Base-by-base conservation (phyloP, 768 basidiomycete species). In the Trametes maxima region DNA sequence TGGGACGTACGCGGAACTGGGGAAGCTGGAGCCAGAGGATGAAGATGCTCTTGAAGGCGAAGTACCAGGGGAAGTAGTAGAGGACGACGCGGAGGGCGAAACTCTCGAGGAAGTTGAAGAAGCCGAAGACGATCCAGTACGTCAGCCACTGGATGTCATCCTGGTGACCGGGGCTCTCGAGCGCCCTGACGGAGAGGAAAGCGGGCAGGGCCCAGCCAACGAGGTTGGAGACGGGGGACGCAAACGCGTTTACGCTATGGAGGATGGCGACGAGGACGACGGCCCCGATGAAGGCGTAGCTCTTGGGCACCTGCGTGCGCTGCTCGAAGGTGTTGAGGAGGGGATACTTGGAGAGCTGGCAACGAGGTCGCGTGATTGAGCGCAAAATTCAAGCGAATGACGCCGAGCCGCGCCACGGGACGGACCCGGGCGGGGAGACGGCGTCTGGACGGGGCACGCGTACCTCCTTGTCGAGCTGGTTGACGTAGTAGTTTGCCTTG, bases 131-230 rank as follows among this genome's bases (percentile, higher is more conserved):
- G 71, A 92, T 83, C 96, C 96, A 98, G 82, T 98, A 98, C 2
- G 95, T 96, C 71, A 98, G 82, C 95, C 95, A 98, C 77, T 97
- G 95, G 69, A 90, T 81, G 76, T 96, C 92, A 67, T 96, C 94
- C 67, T 88, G 82, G 60, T 87, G 80, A 2, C 84, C 81, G n/a
- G 93, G 92, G 5, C 83, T 76, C 76, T 98, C 96, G 72, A 99
- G 85, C 28, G 97, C 95, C 77, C 90, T 90, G 80, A 98, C 86
- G 53, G 95, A 97, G 74, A 97, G 85, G 75, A 94, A 98, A 5
- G 95, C 94, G 28, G 97, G 97, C 69, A 98, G 82, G 35, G 79
- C 92, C 89, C 91, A 98, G 53, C 95, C 97, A 70, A 99, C 85
- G 69, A 97, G 81, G 78, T 97, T 96, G 61, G 96, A 96, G 66